Conservation (phyloP, 2,329 filamentous ascomycete genomes). For the Hirsutella rhossiliensis region DNA sequence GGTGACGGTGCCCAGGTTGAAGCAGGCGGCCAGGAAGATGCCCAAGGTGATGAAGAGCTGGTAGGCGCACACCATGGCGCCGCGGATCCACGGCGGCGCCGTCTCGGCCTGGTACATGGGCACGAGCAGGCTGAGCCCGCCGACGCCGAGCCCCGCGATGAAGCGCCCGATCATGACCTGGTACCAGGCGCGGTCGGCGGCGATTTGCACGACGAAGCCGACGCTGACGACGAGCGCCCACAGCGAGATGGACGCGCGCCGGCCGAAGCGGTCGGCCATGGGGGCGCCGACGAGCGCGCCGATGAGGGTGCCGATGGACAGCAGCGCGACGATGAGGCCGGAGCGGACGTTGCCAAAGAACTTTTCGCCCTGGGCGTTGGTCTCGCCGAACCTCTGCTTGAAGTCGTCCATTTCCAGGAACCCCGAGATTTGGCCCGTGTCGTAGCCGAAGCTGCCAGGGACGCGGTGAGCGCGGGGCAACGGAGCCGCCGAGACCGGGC, state of each 20-base stretch:
- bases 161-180: conserved; percentile 54
- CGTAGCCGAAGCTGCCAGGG: conserved; percentile 27
- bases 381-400: conserved; percentile 37
- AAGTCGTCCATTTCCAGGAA: conserved; percentile 51
- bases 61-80: conserved; percentile 50
- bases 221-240: conserved; percentile 51
- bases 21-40: conserved; percentile 45
- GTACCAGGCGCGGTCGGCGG: conserved; percentile 42
- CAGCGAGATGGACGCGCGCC: conserved; percentile 47
- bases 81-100: conserved; percentile 50
- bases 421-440: conserved; percentile 47
- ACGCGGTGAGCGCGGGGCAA: background rate
- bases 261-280: conserved; percentile 49
- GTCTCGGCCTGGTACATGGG: conserved; percentile 62
- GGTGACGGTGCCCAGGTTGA: conserved; percentile 48
- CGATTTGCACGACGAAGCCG: conserved; percentile 52
- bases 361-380: conserved; percentile 23
- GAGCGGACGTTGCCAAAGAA: conserved; percentile 46
- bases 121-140: conserved; percentile 50
- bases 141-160: conserved; percentile 55
- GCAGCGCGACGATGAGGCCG: conserved; percentile 48
- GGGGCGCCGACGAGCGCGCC: conserved; percentile 45
- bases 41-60: conserved; percentile 60
- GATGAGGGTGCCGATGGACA: conserved; percentile 46
- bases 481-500: background rate